phyloP scores from a whole-genome alignment of 768 basidiomycete genomes.

The Mycena vitilis region DNA sequence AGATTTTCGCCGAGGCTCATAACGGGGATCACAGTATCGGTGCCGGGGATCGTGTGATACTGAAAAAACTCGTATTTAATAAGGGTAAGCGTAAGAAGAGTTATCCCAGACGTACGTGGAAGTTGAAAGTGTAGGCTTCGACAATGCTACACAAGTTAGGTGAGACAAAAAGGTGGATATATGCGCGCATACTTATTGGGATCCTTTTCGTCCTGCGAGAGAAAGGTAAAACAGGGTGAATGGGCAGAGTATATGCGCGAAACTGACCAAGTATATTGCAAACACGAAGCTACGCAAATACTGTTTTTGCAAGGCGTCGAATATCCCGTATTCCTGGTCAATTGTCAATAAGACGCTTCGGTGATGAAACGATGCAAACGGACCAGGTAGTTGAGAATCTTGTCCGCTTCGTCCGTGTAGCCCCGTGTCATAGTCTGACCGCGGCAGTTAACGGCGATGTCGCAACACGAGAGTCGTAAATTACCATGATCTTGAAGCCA shows the following conservation, averaged over 20 bases:
- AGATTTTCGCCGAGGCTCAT: constrained; percentile 78
- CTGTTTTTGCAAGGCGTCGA: constrained; percentile 85
- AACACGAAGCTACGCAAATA: constrained; percentile 90
- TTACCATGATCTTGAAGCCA: constrained; percentile 77
- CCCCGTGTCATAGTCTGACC: constrained; percentile 74
- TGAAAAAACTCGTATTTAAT: constrained; percentile 41
- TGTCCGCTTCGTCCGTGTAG: constrained; percentile 86
- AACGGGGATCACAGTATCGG: constrained; percentile 69
- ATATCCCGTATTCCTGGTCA: constrained; percentile 83
- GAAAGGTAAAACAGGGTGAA: constrained; percentile 10
- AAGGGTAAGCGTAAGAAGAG: background rate
- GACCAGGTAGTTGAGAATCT: constrained; percentile 84
- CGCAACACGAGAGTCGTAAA: background rate
- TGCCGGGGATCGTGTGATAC: constrained; percentile 79
- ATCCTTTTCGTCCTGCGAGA: constrained; percentile 79
- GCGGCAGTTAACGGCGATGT: background rate
- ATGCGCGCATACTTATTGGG: constrained; percentile 76
- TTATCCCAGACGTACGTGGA: constrained; percentile 60
- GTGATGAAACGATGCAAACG: constrained; percentile 37
- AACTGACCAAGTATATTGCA: constrained; percentile 81
- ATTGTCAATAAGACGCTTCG: background rate
- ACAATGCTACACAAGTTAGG: constrained; percentile 66
- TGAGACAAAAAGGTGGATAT: constrained; percentile 39
- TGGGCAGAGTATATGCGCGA: background rate
- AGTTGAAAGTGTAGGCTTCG: constrained; percentile 91